These are phyloP conservation scores for Phytopythium ostracodes DNA, from an alignment of 352 stramenopile species.

Conservation along the genomic window DNA sequence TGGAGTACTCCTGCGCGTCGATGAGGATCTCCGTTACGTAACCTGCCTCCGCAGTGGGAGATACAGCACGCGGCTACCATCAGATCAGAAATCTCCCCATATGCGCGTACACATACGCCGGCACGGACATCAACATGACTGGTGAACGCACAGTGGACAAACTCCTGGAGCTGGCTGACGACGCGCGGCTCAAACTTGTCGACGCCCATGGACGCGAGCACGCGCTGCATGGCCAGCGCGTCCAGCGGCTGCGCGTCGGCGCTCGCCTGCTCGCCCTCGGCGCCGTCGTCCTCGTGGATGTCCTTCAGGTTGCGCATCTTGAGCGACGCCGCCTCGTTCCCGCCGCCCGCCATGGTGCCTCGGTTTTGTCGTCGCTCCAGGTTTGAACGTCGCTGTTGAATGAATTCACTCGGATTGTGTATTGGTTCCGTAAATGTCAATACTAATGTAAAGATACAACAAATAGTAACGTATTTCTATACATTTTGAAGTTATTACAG, in stretches of 20 bases:
- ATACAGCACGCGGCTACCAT: background rate
- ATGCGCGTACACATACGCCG: background rate
- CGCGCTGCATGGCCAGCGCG: constrained; percentile 43
- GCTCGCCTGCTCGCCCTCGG: constrained; percentile 28
- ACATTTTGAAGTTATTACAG: no score
- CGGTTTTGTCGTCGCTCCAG: no score
- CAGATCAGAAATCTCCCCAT: background rate
- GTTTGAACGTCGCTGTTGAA: background rate
- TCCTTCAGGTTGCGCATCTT: constrained; percentile 54
- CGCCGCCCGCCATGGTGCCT: constrained; percentile 19
- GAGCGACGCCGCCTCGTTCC: constrained; percentile 18
- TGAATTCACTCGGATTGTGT: no score
- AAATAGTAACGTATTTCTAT: no score
- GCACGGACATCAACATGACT: background rate
- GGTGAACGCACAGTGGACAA: constrained; percentile 62
- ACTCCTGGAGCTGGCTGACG: constrained; percentile 78
- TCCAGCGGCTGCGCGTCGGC: constrained; percentile 52
- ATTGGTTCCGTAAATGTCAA: no score
- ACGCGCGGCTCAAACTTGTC: constrained; percentile 78
- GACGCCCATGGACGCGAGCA: constrained; percentile 79
- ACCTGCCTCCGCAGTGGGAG: constrained; percentile 21
- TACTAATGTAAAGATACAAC: no score
- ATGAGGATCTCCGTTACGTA: constrained; percentile 82
- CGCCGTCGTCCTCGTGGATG: constrained; percentile 66
- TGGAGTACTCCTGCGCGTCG: constrained; percentile 81